Conservation (phyloP, 2,329 filamentous ascomycete species). For the Xylaria sp. region DNA sequence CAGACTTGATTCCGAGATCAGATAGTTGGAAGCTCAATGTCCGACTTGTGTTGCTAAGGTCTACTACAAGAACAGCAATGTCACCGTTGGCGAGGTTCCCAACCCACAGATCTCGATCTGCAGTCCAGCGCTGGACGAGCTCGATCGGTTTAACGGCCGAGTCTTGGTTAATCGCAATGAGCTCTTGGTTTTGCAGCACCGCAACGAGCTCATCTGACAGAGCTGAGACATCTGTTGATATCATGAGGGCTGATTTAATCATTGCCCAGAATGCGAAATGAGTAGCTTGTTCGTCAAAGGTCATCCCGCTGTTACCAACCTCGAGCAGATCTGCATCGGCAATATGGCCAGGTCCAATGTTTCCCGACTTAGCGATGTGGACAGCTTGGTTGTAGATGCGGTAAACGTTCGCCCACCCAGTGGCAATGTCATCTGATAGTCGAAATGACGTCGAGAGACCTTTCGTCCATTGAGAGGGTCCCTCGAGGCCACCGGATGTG, state of each 20-base stretch:
- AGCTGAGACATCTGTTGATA: slow-evolving; percentile 28
- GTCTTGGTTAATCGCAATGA: slow-evolving; percentile 35
- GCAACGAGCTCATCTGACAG: slow-evolving; percentile 25
- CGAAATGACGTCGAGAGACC: slow-evolving; percentile 32
- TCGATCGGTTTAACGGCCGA: slow-evolving; percentile 29
- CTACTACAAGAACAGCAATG: slow-evolving; percentile 32
- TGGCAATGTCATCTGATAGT: slow-evolving; percentile 34
- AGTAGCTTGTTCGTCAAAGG: slow-evolving; percentile 34
- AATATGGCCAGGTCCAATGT: slow-evolving; percentile 27
- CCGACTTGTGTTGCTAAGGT: slow-evolving; percentile 29
- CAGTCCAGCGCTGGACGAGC: slow-evolving; percentile 34
- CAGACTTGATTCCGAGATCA: slow-evolving; percentile 27
- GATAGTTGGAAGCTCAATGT: slow-evolving; percentile 26
- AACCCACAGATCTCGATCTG: slow-evolving; percentile 28
- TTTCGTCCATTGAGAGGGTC: slow-evolving; percentile 29
- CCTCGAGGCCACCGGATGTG: slow-evolving; percentile 25
- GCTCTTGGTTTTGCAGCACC: slow-evolving; percentile 28
- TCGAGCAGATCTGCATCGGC: slow-evolving; percentile 34
- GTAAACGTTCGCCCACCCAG: slow-evolving; percentile 31
- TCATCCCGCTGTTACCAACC: slow-evolving; percentile 31
- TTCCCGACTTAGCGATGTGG: slow-evolving; percentile 30
- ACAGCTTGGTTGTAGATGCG: slow-evolving; percentile 35
- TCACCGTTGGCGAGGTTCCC: slow-evolving; percentile 30
- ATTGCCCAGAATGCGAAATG: slow-evolving; percentile 34
- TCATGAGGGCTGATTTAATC: slow-evolving; percentile 34